Evolutionary conservation across 2,329 filamentous ascomycete species (phyloP), one percentile per base, ranked within the genome.

Genomic region (Arthrobotrys musiformis): DNA sequence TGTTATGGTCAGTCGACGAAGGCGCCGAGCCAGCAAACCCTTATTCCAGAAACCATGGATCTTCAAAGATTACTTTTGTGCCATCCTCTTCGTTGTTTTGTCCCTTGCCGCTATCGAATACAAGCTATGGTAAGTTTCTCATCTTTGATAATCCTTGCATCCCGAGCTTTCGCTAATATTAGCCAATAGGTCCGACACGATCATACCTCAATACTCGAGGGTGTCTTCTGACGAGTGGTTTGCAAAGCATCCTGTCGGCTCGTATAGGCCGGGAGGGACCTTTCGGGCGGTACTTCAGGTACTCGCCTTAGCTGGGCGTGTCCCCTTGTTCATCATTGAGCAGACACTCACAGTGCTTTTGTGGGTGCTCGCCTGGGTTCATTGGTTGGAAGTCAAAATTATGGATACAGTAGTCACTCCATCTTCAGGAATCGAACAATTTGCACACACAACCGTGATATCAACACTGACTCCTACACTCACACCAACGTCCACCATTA

Each of bases 161-260:
- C 33, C 19, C 17, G 40, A 11, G 17, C 48, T 40, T 40, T 64
- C 62, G 52, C 37, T 70, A 72, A 78, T 37, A 9, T 44, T 24
- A 50, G 8, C 11, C 19, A 42, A 50, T 56, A 78, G 74, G 74
- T 78, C 74, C 52, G 74, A 78, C 60, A 72, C 74, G 4, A 78
- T 78, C 26, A 78, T 78, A 9, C 74, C 74, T 1, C 60, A 78
- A 28, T 78, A 72, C 54, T 78, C 74, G 1, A 67, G 60, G 37
- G 50, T 72, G 8, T 78, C 74, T 1, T 78, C 74, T 4, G 74
- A 78, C 19, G 74, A 78, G 40, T 78, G 74, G 74, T 78, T 70
- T 44, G 74, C 74, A 22, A 72, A 63, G 40, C 74, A 78, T 42
- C 74, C 74, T 37, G 52, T 54, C 15, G 74, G 61, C 2, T 40